phyloP scores from a whole-genome alignment of 306 rosid species.

The Quercus rubra region DNA sequence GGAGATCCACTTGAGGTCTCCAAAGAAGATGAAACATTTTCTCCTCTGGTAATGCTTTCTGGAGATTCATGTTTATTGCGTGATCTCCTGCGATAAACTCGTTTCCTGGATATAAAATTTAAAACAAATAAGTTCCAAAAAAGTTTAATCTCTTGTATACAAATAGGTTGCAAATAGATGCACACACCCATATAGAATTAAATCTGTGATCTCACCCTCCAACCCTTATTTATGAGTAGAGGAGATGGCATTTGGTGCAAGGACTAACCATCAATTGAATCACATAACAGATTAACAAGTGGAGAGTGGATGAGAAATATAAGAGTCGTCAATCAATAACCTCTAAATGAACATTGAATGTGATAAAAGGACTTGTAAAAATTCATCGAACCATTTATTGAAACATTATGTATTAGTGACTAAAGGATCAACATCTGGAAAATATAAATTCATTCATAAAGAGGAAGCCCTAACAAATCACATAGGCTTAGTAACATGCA shows the following conservation, averaged over 20 bases:
- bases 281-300: neutral
- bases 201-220: neutral
- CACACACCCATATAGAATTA: neutral
- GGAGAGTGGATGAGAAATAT: neutral
- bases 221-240: neutral
- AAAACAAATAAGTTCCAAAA: neutral
- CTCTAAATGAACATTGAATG: neutral
- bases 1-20: neutral
- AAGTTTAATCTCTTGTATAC: neutral
- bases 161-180: neutral
- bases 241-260: neutral
- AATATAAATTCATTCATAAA: no score
- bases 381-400: neutral
- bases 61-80: neutral
- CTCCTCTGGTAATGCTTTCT: neutral
- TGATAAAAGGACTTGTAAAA: neutral
- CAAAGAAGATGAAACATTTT: slow-evolving; percentile 7
- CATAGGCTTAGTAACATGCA: no score
- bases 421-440: no score
- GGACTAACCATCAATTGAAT: neutral
- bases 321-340: neutral
- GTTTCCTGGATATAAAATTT: slow-evolving; percentile 17
- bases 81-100: slow-evolving; percentile 12
- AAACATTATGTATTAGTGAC: no score
- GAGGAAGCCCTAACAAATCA: no score